Conservation (phyloP, 805 yeast genomes). For the Candida koratica region DNA sequence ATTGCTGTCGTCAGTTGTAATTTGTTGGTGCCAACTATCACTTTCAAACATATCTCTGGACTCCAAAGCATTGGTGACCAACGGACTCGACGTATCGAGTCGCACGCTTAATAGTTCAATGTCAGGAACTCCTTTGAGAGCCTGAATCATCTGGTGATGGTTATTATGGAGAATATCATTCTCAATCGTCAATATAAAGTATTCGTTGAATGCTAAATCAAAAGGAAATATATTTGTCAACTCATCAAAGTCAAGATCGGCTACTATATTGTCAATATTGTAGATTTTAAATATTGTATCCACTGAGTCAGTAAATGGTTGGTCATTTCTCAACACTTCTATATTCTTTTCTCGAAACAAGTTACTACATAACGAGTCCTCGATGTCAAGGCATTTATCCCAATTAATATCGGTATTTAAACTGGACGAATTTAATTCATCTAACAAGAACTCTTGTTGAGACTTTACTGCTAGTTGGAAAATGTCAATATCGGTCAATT, state of each 20-base stretch:
- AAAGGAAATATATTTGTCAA: constrained; percentile 23
- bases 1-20: no score
- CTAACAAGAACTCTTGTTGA: neutral
- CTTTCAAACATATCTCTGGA: no score
- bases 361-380: constrained; percentile 15
- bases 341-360: constrained; percentile 8
- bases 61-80: constrained; percentile 5
- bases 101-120: constrained; percentile 13
- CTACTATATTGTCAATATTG: neutral
- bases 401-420: constrained; percentile 5
- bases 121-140: constrained; percentile 3
- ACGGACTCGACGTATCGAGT: constrained; percentile 6
- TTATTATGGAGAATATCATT: constrained; percentile 20
- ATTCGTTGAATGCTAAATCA: constrained; percentile 27
- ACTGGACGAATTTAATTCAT: constrained; percentile 1
- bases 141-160: constrained; percentile 22
- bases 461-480: constrained; percentile 22
- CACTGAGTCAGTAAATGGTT: neutral
- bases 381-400: constrained; percentile 5
- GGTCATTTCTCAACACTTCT: constrained; percentile 7
- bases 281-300: neutral
- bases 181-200: constrained; percentile 30
- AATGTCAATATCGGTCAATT: constrained; percentile 26
- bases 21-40: no score
- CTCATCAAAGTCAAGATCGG: constrained; percentile 5